A percentile compares a stretch with the other conserved stretches of the same genome.
These are phyloP conservation scores for Lodderomyces orthopsilosis DNA, from an alignment of 1,139 yeast species.

Conservation along the genomic window DNA sequence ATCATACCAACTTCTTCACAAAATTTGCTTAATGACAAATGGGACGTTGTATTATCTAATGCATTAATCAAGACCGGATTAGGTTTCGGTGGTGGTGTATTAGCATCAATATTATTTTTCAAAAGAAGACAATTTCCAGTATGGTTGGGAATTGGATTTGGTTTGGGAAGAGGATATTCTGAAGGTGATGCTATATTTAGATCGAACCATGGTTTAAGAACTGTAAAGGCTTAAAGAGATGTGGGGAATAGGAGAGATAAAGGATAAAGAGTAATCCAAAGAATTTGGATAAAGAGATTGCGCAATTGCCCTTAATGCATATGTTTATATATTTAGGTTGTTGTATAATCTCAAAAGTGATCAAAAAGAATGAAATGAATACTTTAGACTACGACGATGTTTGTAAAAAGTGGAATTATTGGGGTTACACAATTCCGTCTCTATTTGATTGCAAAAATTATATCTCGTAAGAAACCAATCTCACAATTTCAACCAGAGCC, in stretches of 20 bases:
- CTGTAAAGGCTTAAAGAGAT: conserved; percentile 54
- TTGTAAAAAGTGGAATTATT: too few species aligned
- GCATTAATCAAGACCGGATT: conserved; percentile 94
- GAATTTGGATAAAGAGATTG: too few species aligned
- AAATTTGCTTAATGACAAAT: conserved; percentile 76
- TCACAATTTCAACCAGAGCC: too few species aligned
- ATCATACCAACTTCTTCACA: conserved; percentile 53
- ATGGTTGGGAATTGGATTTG: conserved; percentile 95
- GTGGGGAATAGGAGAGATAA: not conserved
- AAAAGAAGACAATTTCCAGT: conserved; percentile 96
- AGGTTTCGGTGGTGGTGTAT: conserved; percentile 96
- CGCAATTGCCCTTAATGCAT: not conserved
- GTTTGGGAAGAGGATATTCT: conserved; percentile 94
- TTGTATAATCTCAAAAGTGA: not conserved
- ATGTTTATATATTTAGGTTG: not conserved
- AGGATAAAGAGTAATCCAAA: too few species aligned
- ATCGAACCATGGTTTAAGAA: conserved; percentile 69
- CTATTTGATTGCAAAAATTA: not conserved
- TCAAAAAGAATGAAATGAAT: not conserved
- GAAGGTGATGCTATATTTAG: conserved; percentile 98
- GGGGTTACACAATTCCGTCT: too few species aligned
- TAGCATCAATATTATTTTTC: conserved; percentile 87
- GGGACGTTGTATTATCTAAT: conserved; percentile 97
- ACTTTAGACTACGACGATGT: not conserved
- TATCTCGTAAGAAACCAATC: too few species aligned